phyloP scores from a whole-genome alignment of 2,329 filamentous ascomycete species.

The Purpureocillium takamizusanense region DNA sequence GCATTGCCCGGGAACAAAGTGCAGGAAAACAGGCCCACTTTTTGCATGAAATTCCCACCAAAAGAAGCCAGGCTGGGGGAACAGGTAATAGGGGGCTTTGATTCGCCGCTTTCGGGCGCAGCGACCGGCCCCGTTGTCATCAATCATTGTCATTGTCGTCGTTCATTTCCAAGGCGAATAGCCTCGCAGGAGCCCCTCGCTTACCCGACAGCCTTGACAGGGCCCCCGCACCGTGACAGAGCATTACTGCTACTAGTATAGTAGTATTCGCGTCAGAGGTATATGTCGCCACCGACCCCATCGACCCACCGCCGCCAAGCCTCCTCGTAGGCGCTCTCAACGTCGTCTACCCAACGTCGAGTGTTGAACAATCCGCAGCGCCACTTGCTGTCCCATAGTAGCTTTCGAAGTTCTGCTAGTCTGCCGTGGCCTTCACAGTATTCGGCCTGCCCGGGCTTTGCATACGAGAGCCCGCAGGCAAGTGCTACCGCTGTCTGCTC shows the following conservation, averaged over 20 bases:
- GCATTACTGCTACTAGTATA: neutral
- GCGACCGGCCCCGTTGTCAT: too few relatives aligned
- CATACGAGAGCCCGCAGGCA: conserved; percentile 55
- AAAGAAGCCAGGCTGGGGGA: too few relatives aligned
- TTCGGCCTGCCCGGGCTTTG: conserved; percentile 22
- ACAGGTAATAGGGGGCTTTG: too few relatives aligned
- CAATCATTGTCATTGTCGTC: neutral
- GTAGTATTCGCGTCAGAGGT: conserved; percentile 39
- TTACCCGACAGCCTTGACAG: too few relatives aligned
- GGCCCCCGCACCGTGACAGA: neutral
- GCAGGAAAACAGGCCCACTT: too few relatives aligned
- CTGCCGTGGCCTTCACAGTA: conserved; percentile 55
- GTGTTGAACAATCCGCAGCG: conserved; percentile 86
- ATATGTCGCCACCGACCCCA: conserved; percentile 88
- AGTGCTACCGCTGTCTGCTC: conserved; percentile 67
- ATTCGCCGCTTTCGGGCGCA: too few relatives aligned
- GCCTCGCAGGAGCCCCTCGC: too few relatives aligned
- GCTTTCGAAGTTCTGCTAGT: conserved; percentile 66
- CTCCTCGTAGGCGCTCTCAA: conserved; percentile 80
- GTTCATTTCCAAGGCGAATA: too few relatives aligned
- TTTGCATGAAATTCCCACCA: too few relatives aligned
- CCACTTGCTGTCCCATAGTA: conserved; percentile 80
- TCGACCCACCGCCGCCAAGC: conserved; percentile 84
- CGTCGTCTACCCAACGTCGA: conserved; percentile 76
- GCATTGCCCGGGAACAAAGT: too few relatives aligned